Evolutionary conservation across 1,284 basidiomycete genomes (phyloP).

Genomic region (Fomitopsis pinicola): DNA sequence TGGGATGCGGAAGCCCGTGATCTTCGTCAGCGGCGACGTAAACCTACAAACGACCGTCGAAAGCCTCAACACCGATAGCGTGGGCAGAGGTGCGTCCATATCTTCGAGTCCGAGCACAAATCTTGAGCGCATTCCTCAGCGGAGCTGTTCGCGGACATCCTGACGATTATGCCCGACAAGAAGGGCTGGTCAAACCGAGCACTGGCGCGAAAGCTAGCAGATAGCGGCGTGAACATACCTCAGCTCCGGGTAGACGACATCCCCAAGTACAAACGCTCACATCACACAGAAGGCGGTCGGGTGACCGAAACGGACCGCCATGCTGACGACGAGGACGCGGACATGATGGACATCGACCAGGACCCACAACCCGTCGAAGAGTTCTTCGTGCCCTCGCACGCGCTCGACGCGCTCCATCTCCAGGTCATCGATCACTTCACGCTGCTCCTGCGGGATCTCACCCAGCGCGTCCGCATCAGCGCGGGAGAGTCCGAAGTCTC

Average conservation of each 20-base stretch:
- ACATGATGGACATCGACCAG: slow-evolving; percentile 61
- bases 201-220: slow-evolving; percentile 17
- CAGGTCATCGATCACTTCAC: slow-evolving; percentile 68
- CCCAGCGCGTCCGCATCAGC: slow-evolving; percentile 45
- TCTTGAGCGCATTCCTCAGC: neutral
- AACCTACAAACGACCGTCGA: slow-evolving; percentile 55
- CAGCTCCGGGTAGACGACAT: slow-evolving; percentile 22
- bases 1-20: slow-evolving; percentile 22
- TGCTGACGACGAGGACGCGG: slow-evolving; percentile 29
- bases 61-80: slow-evolving; percentile 33
- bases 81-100: slow-evolving; percentile 14
- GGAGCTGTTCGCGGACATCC: slow-evolving; percentile 7
- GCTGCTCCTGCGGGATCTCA: slow-evolving; percentile 53
- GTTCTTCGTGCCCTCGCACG: slow-evolving; percentile 41
- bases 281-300: slow-evolving; percentile 9
- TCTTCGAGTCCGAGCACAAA: neutral
- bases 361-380: slow-evolving; percentile 26
- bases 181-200: slow-evolving; percentile 29
- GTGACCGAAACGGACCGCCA: slow-evolving; percentile 13
- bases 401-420: slow-evolving; percentile 61
- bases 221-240: slow-evolving; percentile 10
- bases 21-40: slow-evolving; percentile 62
- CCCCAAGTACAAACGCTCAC: slow-evolving; percentile 20
- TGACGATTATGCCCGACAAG: slow-evolving; percentile 20
- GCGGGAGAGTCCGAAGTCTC: slow-evolving; percentile 20